Base-by-base conservation (phyloP, 306 rosid species). In the Sicyos edulis region DNA sequence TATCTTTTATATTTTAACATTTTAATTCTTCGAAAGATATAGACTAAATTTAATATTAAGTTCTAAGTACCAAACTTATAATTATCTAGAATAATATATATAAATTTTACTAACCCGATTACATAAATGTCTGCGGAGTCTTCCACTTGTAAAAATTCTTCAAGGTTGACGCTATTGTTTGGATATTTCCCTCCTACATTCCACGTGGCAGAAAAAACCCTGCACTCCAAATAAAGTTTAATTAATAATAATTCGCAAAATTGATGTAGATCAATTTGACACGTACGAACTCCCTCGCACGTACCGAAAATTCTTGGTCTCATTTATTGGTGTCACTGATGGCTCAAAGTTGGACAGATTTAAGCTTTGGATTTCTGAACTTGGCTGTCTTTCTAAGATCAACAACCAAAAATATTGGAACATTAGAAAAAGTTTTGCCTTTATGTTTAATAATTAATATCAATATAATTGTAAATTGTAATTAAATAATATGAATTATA, bases 101-200 rank as follows among this genome's bases (percentile, higher is more conserved):
- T n/a, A n/a, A n/a, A n/a, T n/a, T n/a, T 26, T 51, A 57, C 76
- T 0, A 80, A 92, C 98, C 98, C 98, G 44, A 92, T 65, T 50
- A 92, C 87, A 75, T 92, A 92, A 73, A 92, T 81, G 76, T 92
- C 98, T 19, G 96, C 82, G 0, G 87, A 79, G 17, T 88, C 93
- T 75, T 92, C 98, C 8, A 84, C 87, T 60, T 85, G 85, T 78
- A 92, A 88, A 85, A 92, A 90, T 75, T 90, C 96, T 86, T 90
- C 92, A 21, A 92, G 96, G 79, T 86, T 87, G 60, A 92, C 92
- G 63, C 79, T 86, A 70, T 62, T 84, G 85, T 74, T 74, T 5
- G 98, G 98, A 8, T 96, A 67, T 74, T 85, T 92, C 52, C 98
- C 98, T 77, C 96, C 96, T 0, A 92, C 98, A 74, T 92, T 92